phyloP scores from a whole-genome alignment of 495 filamentous ascomycete genomes.

The Penicillium lagena region DNA sequence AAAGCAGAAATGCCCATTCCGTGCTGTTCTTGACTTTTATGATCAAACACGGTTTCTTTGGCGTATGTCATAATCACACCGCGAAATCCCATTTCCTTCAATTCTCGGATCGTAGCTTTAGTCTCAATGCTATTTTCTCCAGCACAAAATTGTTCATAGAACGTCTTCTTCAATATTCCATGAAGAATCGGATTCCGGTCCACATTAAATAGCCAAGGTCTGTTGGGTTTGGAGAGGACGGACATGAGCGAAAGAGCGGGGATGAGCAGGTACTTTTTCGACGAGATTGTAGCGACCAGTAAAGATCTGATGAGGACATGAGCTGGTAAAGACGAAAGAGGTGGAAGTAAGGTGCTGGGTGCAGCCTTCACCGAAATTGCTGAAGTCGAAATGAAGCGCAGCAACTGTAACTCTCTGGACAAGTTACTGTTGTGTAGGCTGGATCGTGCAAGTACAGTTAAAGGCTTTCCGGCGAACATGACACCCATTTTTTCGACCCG shows the following conservation, averaged over 20 bases:
- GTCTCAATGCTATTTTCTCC: constrained; percentile 33
- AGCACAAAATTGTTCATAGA: constrained; percentile 44
- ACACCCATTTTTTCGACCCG: constrained; percentile 1
- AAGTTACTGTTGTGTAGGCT: neutral
- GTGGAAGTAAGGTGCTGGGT: constrained; percentile 17
- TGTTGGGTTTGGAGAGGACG: constrained; percentile 37
- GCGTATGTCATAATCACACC: constrained; percentile 44
- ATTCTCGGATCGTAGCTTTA: constrained; percentile 20
- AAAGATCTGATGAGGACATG: constrained; percentile 67
- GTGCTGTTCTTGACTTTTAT: constrained; percentile 20
- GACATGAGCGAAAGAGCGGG: constrained; percentile 60
- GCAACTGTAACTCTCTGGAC: neutral
- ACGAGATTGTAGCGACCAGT: constrained; percentile 67
- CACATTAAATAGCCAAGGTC: constrained; percentile 25
- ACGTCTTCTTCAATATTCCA: constrained; percentile 33
- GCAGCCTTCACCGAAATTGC: neutral
- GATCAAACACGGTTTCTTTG: constrained; percentile 38
- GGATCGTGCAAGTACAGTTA: constrained; percentile 2
- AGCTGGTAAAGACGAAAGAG: constrained; percentile 63
- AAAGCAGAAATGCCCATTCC: constrained; percentile 17
- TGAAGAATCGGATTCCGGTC: constrained; percentile 37
- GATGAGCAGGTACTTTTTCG: constrained; percentile 58
- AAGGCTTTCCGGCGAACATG: neutral
- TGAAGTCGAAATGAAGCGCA: constrained; percentile 3
- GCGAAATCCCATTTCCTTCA: constrained; percentile 35